Base-by-base conservation (phyloP, 306 rosid genomes). In the Alnus rubra region DNA sequence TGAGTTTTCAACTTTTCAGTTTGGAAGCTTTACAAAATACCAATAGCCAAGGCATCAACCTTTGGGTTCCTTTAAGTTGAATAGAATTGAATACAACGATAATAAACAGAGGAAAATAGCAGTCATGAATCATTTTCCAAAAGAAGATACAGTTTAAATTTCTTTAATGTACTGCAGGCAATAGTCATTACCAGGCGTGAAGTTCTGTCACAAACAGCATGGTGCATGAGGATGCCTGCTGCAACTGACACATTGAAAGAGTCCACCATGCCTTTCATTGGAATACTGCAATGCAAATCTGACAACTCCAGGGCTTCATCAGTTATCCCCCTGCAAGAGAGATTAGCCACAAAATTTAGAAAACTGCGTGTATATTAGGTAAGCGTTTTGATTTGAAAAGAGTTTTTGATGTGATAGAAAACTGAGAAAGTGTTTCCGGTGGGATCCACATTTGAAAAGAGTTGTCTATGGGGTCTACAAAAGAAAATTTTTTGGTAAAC, bases 221-320 rank as follows among this genome's bases (percentile, higher is more conserved):
- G 98, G 87, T 95, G 98, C 98, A 92, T 91, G 79, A 92, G 89
- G 83, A 95, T 86, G 82, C 98, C 97, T 7, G 98, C 98, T 64
- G 98, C 98, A 83, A 95, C 98, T 39, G 98, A 92, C 79, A 92
- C 97, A 82, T 95, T 92, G 86, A 91, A 92, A 78, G 98, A 95
- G 81, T 92, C 97, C 67, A 92, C 98, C 98, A 92, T 95, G 65
- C 98, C 98, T 0, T 90, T 90, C 98, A 95, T 91, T 4, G 98
- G 96, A 80, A 92, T 90, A 82, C 91, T 86, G 86, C 98, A 95
- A 81, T 85, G 91, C 76, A 95, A 67, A 80, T 92, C 98, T 37
- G 98, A 95, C 85, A 92, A 83, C 73, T 82, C 92, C 89, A 92
- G 75, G 54, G 98, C 98, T 83, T 91, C 97, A 6, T 91, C 90